These are phyloP conservation scores for Torulaspora pretoriensis DNA, from an alignment of 1,139 yeast genomes.

Conservation along the genomic window DNA sequence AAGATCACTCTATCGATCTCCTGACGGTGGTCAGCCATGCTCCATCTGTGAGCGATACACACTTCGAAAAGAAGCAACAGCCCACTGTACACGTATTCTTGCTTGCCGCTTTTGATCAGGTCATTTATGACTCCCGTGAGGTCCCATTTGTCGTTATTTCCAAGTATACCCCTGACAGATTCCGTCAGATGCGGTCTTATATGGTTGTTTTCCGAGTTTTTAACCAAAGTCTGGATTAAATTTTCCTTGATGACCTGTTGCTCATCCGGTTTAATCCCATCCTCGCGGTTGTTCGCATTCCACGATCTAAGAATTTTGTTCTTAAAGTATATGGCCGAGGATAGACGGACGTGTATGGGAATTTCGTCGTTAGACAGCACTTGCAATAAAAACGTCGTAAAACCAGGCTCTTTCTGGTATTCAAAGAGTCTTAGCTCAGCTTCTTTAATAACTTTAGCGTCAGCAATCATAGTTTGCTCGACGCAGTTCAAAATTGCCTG, in stretches of 20 bases:
- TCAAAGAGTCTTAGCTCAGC: slow-evolving; percentile 66
- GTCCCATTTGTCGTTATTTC: slow-evolving; percentile 44
- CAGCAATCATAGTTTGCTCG: slow-evolving; percentile 73
- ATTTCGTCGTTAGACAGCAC: slow-evolving; percentile 47
- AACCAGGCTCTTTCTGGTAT: slow-evolving; percentile 53
- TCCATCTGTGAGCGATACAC: slow-evolving; percentile 56
- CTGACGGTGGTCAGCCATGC: slow-evolving; percentile 44
- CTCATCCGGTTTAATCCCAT: slow-evolving; percentile 48
- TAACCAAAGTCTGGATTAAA: slow-evolving; percentile 47
- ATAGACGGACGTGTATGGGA: slow-evolving; percentile 49
- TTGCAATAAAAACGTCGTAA: slow-evolving; percentile 54
- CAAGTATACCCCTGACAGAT: slow-evolving; percentile 59
- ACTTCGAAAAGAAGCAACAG: slow-evolving; percentile 54
- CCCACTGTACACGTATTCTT: slow-evolving; percentile 55
- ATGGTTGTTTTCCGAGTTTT: slow-evolving; percentile 39
- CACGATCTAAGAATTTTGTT: slow-evolving; percentile 58
- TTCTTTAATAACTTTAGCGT: slow-evolving; percentile 55
- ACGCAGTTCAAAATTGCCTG: slow-evolving; percentile 66
- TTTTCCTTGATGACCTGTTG: slow-evolving; percentile 50
- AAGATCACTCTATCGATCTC: slow-evolving; percentile 46
- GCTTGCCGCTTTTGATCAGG: slow-evolving; percentile 45
- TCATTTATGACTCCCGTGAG: slow-evolving; percentile 36
- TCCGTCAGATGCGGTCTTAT: slow-evolving; percentile 62
- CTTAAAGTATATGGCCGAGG: slow-evolving; percentile 66
- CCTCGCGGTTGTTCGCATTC: slow-evolving; percentile 41